Base-by-base conservation (phyloP, 2,329 filamentous ascomycete species). In the Dothideomycetidae sp. region DNA sequence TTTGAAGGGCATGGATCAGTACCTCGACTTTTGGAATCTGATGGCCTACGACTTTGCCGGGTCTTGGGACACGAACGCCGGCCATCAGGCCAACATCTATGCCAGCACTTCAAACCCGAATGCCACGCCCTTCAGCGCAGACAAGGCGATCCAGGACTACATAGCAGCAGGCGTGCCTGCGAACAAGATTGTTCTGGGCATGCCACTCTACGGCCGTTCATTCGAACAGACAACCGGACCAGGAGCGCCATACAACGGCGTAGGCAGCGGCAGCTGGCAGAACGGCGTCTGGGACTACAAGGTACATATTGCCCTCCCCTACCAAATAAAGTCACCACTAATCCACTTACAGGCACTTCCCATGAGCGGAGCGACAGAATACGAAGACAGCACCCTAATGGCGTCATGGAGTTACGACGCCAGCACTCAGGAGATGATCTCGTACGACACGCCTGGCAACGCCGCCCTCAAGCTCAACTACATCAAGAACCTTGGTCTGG, bases 181-280 rank as follows among this genome's bases (percentile, higher is more conserved):
- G 0, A 53, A 66, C 43, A 94, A 93, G 60, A 73, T 96, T 37
- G 81, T 93, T 3, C 58, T 94, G 10, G 86, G 88, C 2, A 88
- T 94, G 80, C 86, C 88, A 2, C 64, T 96, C 10, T 96, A 94
- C 54, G 88, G 88, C 1, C 80, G 85, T 23, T 75, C 82, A 0
- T 96, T 94, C 54, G 68, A 75, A 48, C 72, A 75, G 45, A 94
- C 88, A 0, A 68, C 78, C 16, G 86, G 85, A 0, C 70, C 74
- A 0, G 88, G 88, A 1, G 57, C 64, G 19, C 60, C 72, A 0
- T 94, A 70, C 59, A 70, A 57, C 33, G 85, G 84, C 5, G 66
- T 81, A 7, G 86, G 84, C 1, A 66, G 75, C 37, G 86, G 85
- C 0, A 80, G 70, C 38, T 93, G 81, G 79, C 86, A 94, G 61